Percentiles rank a stretch among this genome's conserved stretches.
Conservation (phyloP, 2,329 filamentous ascomycete genomes). For the Plenodomus lindquistii region DNA sequence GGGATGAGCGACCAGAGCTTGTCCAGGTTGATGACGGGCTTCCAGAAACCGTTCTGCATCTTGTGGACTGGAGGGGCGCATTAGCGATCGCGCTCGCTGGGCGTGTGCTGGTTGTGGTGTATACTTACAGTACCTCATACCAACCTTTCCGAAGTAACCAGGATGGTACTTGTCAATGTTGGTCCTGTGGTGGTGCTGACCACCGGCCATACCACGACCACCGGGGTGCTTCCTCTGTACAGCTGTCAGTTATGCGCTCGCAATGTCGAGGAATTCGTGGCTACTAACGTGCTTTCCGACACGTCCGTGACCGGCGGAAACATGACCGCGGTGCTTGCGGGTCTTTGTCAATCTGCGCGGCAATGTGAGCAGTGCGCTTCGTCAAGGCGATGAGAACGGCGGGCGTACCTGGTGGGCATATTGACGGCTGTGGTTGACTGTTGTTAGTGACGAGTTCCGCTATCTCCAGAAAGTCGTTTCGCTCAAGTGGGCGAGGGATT, state of each 20-base stretch:
- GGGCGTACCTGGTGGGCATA: conserved; percentile 37
- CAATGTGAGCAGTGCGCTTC: conserved; percentile 2
- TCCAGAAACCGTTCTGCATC: conserved; percentile 95
- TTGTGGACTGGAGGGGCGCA: conserved; percentile 68
- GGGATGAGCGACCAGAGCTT: conserved; percentile 99
- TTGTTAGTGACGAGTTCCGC: conserved; percentile 30
- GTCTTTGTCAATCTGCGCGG: conserved; percentile 32
- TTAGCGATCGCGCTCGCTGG: conserved; percentile 46
- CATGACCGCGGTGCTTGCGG: conserved; percentile 76
- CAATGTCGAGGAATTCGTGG: not conserved
- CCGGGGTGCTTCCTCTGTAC: conserved; percentile 73
- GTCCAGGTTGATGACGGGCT: conserved; percentile 97
- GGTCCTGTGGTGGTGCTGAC: conserved; percentile 96
- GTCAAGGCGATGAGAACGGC: not conserved
- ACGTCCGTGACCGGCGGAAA: conserved; percentile 97
- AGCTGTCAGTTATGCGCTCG: conserved; percentile 5
- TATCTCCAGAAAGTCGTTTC: conserved; percentile 6
- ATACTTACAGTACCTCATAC: conserved; percentile 45
- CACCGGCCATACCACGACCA: conserved; percentile 87
- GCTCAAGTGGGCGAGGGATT: conserved; percentile 12
- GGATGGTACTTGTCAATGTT: conserved; percentile 95
- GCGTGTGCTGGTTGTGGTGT: not conserved
- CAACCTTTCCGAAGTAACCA: conserved; percentile 99
- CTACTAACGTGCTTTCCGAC: conserved; percentile 80
- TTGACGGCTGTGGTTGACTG: conserved; percentile 25